Base-by-base conservation (phyloP, 1,284 basidiomycete genomes). In the Pseudozyma hubeiensis region DNA sequence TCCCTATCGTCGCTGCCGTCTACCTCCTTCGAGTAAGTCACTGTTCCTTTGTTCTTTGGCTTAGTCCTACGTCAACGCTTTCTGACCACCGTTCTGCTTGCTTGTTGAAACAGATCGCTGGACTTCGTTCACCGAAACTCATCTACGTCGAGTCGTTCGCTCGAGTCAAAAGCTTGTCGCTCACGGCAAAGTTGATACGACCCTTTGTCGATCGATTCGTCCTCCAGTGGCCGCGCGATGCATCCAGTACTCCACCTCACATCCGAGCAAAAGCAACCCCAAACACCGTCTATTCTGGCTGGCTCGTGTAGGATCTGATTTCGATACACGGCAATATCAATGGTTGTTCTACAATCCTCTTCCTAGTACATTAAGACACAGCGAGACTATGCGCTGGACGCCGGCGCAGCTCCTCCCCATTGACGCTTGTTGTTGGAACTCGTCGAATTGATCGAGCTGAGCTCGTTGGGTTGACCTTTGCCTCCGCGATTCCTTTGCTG, bases 131-230 rank as follows among this genome's bases (percentile, higher is more conserved):
- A 3, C 92, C 96, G 2, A 87, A 87, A 46, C 84, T 94, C 31
- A 89, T 99, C 58, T 99, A 98, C 84, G 87, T 98, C 45, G 97
- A 99, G 85, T 95, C 94, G 0, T 97, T 97, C 82, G 94, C 97
- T 7, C 90, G 97, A 14, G 94, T 97, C 7, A 87, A 86, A 33
- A 88, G 88, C 0, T 87, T 98, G 17, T 96, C 93, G 13, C 87
- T 97, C 16, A 93, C 94, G 24, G 96, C 91, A 30, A 92, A 89
- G 78, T 86, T 99, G 45, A 87, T 98, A 19, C 88, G 90, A 37
- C 89, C 89, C 9, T 86, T 96, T 43, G 94, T 93, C 7, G 94
- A 98, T 85, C 89, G 90, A 88, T 91, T 85, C 78, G 87, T 86
- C 17, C 79, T 85, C 5, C 84, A 86, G 46, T 68, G 65, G 62